A percentile compares a stretch with the other conserved stretches of the same genome.
These are phyloP conservation scores for Cordyceps tenuipes DNA, from an alignment of 2,329 filamentous ascomycete species.

Conservation along the genomic window DNA sequence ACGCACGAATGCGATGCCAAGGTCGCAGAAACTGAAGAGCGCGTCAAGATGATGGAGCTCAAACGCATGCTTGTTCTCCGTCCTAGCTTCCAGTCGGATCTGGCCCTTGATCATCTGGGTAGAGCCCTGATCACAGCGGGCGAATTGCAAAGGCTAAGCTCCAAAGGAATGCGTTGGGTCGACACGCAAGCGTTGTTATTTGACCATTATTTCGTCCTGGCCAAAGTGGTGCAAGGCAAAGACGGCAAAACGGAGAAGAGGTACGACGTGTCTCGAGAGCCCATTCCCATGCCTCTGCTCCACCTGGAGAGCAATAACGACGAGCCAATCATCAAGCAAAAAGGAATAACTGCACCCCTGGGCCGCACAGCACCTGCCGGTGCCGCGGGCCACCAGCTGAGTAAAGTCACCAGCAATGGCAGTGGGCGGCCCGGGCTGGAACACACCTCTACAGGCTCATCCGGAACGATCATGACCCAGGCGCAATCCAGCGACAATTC, in stretches of 20 bases:
- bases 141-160: conserved; percentile 80
- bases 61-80: conserved; percentile 75
- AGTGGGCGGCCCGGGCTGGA: conserved; percentile 51
- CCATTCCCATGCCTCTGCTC: conserved; percentile 92
- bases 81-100: conserved; percentile 77
- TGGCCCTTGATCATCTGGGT: conserved; percentile 91
- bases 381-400: conserved; percentile 49
- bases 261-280: conserved; percentile 91
- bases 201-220: conserved; percentile 90
- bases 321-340: conserved; percentile 77
- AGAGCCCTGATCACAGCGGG: conserved; percentile 83
- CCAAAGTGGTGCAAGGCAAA: conserved; percentile 68
- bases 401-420: conserved; percentile 44
- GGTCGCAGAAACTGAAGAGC: conserved; percentile 85
- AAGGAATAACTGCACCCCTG: conserved; percentile 59
- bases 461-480: conserved; percentile 38
- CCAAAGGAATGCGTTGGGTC: conserved; percentile 83
- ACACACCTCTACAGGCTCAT: conserved; percentile 60
- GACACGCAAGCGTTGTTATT: conserved; percentile 92
- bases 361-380: conserved; percentile 53
- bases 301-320: conserved; percentile 90
- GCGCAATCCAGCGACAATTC: conserved; percentile 49
- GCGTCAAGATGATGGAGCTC: conserved; percentile 81
- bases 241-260: conserved; percentile 65
- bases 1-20: conserved; percentile 86